Evolutionary conservation across 345 rosid species (phyloP).

Genomic region (Atalantia buxifolia): DNA sequence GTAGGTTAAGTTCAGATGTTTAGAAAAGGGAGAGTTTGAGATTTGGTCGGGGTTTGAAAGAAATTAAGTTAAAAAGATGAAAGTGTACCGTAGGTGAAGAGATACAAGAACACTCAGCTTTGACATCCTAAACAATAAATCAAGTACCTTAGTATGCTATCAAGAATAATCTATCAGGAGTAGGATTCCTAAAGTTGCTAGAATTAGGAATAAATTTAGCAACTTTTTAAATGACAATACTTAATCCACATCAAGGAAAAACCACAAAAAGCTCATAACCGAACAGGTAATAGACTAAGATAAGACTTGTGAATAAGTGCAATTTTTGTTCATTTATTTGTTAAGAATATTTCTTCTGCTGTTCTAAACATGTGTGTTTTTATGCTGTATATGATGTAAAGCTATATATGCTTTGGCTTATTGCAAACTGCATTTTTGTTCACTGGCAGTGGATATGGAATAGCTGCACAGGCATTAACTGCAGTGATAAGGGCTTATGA

Average conservation of each 20-base stretch:
- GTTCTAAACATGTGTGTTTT: not conserved
- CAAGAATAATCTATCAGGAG: not conserved
- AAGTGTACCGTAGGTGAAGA: not conserved
- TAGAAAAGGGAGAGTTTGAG: not conserved
- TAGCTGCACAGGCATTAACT: constrained; percentile 89
- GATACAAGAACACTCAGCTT: not conserved
- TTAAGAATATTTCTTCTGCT: not conserved
- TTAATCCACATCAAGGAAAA: not conserved
- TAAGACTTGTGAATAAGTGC: not conserved
- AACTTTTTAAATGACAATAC: not conserved
- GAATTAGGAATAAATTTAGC: not conserved
- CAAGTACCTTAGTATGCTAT: not conserved
- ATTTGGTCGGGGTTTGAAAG: not conserved
- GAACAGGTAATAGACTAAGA: not conserved
- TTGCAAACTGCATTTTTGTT: not conserved
- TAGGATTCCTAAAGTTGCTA: not conserved
- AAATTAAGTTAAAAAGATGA: not conserved
- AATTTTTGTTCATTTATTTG: not conserved
- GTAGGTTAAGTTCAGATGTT: not conserved
- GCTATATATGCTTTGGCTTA: not conserved
- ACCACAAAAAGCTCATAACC: not conserved
- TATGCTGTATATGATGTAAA: not conserved
- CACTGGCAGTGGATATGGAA: constrained; percentile 80
- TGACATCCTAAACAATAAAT: not conserved
- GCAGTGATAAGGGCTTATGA: constrained; percentile 88